phyloP scores from a whole-genome alignment of 23 red algal genomes.

The Pyropia haitanensis region DNA sequence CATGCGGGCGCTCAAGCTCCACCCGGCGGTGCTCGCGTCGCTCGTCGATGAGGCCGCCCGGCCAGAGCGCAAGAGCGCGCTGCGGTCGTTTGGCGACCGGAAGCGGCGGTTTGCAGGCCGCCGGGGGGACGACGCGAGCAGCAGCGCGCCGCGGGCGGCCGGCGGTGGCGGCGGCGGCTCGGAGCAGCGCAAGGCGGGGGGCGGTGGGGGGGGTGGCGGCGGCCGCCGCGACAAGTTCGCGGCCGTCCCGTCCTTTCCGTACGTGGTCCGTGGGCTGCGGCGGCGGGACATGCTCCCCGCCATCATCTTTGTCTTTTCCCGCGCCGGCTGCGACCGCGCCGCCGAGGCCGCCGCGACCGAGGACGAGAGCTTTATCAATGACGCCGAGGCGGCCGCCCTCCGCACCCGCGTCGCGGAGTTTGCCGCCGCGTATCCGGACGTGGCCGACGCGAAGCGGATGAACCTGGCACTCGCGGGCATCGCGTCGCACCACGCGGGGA shows the following conservation, averaged over 20 bases:
- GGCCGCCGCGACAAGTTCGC: constrained; percentile 13
- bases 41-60: no score
- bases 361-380: constrained; percentile 25
- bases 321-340: constrained; percentile 86
- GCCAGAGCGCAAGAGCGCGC: no score
- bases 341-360: constrained; percentile 29
- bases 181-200: no score
- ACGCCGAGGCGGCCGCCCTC: constrained; percentile 34
- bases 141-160: no score
- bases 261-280: constrained; percentile 53
- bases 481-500: constrained; percentile 88
- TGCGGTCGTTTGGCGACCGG: no score
- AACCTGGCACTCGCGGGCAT: constrained; percentile 62
- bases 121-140: no score
- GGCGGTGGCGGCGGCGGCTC: no score
- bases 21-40: no score
- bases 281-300: constrained; percentile 69
- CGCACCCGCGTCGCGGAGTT: constrained; percentile 48
- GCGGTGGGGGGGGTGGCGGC: no score
- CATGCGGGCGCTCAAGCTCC: no score
- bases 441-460: constrained; percentile 56
- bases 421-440: constrained; percentile 41
- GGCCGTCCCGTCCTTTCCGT: constrained; percentile 64
- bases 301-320: constrained; percentile 94
- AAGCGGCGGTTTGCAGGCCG: no score